Base-by-base conservation (phyloP, 345 rosid genomes). In the Populus euphratica region DNA sequence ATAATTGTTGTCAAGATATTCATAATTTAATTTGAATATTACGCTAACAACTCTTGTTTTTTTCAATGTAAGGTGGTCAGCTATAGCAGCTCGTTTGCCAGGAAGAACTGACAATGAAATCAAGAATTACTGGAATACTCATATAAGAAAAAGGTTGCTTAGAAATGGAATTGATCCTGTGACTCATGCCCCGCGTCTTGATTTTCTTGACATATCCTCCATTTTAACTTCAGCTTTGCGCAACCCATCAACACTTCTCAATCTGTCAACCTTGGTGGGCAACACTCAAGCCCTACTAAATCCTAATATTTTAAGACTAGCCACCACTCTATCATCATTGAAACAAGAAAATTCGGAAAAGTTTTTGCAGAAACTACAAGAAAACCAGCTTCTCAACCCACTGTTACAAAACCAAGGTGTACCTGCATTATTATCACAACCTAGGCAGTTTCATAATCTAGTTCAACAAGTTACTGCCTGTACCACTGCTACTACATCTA, bases 101-200 rank as follows among this genome's bases (percentile, higher is more conserved):
- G 99, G 99, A 74, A 89, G 99, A 79, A 93, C 98, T 1, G 99
- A 96, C 73, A 96, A 96, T 44, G 98, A 96, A 83, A 92, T 96
- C 74, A 96, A 96, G 86, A 96, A 96, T 74, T 90, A 88, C 73
- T 96, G 99, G 99, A 93, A 96, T 87, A 96, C 99, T 33, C 96
- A 88, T 62, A 91, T 93, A 41, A 86, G 97, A 25, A 96, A 92
- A 81, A 87, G 96, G 86, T 96, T 96, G 17, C 88, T 92, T 5
- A 82, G 91, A 61, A 91, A 87, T 76, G 99, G 98, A 31, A 96
- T 96, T 31, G 98, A 96, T 73, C 98, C 99, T 6, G 96, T 96
- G 3, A 96, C 99, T 63, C 99, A 96, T 70, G 80, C 96, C 10
- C 93, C 98, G 1, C 90, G 97, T 23, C 86, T 93, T 35, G 97